Evolutionary conservation across 805 yeast species (phyloP).

Genomic region (Sugiyamaella floridensis): DNA sequence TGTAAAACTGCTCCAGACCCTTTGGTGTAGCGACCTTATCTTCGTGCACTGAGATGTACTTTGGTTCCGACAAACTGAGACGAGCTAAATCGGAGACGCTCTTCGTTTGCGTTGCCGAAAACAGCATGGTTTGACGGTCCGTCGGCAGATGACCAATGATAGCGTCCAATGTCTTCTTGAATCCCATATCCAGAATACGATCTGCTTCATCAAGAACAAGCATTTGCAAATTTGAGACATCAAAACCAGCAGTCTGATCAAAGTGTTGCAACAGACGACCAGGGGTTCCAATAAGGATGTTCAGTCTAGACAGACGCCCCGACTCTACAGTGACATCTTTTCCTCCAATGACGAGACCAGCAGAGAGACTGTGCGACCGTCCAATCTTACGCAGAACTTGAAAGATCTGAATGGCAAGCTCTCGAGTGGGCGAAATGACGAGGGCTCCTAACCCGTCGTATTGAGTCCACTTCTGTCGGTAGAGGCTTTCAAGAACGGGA

Average conservation of each 20-base stretch:
- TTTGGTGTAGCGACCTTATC: slow-evolving; percentile 60
- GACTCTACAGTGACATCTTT: slow-evolving; percentile 77
- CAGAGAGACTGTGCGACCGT: slow-evolving; percentile 64
- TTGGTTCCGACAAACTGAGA: slow-evolving; percentile 59
- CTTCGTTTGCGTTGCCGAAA: slow-evolving; percentile 86
- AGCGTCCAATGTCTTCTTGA: slow-evolving; percentile 72
- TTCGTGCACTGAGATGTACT: slow-evolving; percentile 46
- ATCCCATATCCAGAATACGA: slow-evolving; percentile 89
- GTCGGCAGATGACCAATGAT: slow-evolving; percentile 73
- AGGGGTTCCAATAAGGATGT: slow-evolving; percentile 84
- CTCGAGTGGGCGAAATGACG: slow-evolving; percentile 88
- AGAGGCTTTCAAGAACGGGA: slow-evolving; percentile 59
- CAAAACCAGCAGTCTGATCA: slow-evolving; percentile 82
- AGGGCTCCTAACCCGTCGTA: slow-evolving; percentile 85
- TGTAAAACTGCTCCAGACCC: slow-evolving; percentile 74
- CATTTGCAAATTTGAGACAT: slow-evolving; percentile 64
- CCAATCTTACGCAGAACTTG: slow-evolving; percentile 84
- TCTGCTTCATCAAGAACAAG: slow-evolving; percentile 89
- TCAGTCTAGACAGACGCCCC: slow-evolving; percentile 71
- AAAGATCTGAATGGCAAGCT: slow-evolving; percentile 82
- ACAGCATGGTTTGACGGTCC: slow-evolving; percentile 73
- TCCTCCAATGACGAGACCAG: slow-evolving; percentile 91
- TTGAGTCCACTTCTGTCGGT: slow-evolving; percentile 68
- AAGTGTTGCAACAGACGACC: slow-evolving; percentile 85
- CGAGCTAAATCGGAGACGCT: slow-evolving; percentile 77